Conservation (phyloP, 345 rosid genomes). For the Hypericum perforatum region DNA sequence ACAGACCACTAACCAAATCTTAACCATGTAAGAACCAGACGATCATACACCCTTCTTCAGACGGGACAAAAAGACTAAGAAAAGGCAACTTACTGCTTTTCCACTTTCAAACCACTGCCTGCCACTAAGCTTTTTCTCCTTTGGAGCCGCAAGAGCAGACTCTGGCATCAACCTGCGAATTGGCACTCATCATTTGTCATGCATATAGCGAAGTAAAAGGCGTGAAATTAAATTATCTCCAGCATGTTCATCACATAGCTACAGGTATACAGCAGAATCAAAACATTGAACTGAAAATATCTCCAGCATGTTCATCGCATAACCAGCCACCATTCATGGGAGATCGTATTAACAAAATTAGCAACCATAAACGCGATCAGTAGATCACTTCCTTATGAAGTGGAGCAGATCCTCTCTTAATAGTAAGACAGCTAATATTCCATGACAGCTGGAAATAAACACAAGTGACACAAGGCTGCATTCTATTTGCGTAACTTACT, state of each 20-base stretch:
- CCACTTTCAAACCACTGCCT: constrained; percentile 97
- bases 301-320: too few species aligned
- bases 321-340: too few species aligned
- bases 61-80: background rate
- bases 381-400: too few species aligned
- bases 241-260: too few species aligned
- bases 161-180: constrained; percentile 79
- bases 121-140: constrained; percentile 84
- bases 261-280: too few species aligned
- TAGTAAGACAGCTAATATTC: background rate
- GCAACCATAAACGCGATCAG: background rate
- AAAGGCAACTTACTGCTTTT: constrained; percentile 39
- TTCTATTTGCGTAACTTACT: constrained; percentile 42
- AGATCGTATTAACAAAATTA: too few species aligned
- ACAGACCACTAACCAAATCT: too few species aligned
- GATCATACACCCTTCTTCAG: background rate
- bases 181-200: background rate
- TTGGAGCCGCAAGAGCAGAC: constrained; percentile 59
- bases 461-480: background rate
- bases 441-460: background rate
- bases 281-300: background rate
- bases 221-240: background rate
- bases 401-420: too few species aligned
- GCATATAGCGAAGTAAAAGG: too few species aligned
- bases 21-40: too few species aligned